A percentile compares a stretch with the other conserved stretches of the same genome.
phyloP scores from a whole-genome alignment of 78 protist species.

The Dictyostelium brefeldianum region DNA sequence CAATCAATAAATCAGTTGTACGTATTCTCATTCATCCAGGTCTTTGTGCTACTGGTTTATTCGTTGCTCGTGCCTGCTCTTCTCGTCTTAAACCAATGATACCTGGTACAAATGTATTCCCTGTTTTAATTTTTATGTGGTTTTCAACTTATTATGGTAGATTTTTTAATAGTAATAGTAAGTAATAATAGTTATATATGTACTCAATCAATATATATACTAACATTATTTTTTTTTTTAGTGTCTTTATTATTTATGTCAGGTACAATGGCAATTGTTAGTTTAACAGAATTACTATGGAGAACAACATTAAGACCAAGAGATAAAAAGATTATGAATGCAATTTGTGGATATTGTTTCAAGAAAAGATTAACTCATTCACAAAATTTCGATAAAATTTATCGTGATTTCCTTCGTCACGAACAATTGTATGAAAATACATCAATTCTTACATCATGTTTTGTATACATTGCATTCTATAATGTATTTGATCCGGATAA shows the following conservation, averaged over 20 bases:
- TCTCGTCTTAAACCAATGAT: conserved; percentile 45
- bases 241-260: conserved; percentile 63
- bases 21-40: conserved; percentile 69
- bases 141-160: conserved; percentile 77
- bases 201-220: neutral
- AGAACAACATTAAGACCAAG: conserved; percentile 73
- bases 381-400: conserved; percentile 47
- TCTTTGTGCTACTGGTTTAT: conserved; percentile 47
- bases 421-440: conserved; percentile 69
- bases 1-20: conserved; percentile 50
- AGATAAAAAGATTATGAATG: conserved; percentile 73
- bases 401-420: conserved; percentile 64
- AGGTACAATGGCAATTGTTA: conserved; percentile 68
- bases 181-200: neutral
- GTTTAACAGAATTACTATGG: conserved; percentile 46
- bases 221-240: neutral
- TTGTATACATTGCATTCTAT: conserved; percentile 48
- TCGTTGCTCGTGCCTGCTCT: conserved; percentile 61
- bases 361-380: conserved; percentile 29
- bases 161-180: conserved; percentile 62
- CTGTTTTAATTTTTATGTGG: conserved; percentile 76
- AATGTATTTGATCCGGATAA: conserved; percentile 15
- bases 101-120: conserved; percentile 62
- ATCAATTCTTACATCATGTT: conserved; percentile 48
- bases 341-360: conserved; percentile 73